Evolutionary conservation across 768 basidiomycete species (phyloP).

Genomic region (Suillus lakei): DNA sequence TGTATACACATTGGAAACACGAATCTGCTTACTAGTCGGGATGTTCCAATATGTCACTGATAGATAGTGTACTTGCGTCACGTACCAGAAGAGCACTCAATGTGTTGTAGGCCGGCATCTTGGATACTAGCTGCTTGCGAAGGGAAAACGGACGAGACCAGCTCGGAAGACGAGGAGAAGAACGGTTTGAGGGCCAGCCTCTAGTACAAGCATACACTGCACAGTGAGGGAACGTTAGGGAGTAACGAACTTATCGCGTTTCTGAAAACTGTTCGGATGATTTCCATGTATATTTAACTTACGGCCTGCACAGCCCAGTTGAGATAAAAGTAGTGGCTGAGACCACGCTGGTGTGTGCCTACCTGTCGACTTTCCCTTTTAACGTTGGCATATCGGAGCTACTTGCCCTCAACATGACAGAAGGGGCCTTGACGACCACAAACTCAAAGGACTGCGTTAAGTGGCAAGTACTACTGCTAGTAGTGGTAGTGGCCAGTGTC

Average conservation of each 20-base stretch:
- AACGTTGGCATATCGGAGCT: background rate
- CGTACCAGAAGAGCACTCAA: constrained; percentile 11
- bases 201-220: constrained; percentile 3
- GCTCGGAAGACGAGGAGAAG: constrained; percentile 21
- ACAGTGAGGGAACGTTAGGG: background rate
- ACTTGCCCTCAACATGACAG: background rate
- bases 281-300: background rate
- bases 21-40: constrained; percentile 37
- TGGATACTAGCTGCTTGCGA: background rate
- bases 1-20: background rate
- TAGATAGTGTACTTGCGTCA: constrained; percentile 12
- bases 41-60: constrained; percentile 33
- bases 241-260: background rate
- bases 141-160: constrained; percentile 24
- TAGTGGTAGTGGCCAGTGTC: background rate
- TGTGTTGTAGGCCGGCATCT: constrained; percentile 6
- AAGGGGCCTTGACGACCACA: background rate
- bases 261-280: background rate
- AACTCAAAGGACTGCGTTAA: background rate
- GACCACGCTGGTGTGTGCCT: background rate
- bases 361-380: background rate
- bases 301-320: background rate
- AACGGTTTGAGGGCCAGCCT: constrained; percentile 15
- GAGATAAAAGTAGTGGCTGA: background rate
- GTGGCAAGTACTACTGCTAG: background rate